Evolutionary conservation across 805 yeast species (phyloP), one percentile per base, ranked within the genome.

Genomic region (Limtongia smithiae): DNA sequence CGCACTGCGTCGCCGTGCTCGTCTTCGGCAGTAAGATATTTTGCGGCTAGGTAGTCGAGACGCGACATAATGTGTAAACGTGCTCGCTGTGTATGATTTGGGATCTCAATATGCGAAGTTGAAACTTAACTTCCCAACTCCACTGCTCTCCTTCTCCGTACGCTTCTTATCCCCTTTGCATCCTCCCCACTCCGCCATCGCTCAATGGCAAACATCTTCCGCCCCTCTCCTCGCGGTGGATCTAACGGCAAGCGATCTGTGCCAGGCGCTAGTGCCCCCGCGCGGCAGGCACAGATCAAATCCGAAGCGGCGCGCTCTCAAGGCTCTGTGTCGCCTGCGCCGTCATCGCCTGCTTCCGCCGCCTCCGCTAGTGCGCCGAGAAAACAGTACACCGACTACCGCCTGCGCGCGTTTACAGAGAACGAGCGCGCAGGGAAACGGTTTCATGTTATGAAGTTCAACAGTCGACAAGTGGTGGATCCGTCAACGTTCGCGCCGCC

Each of bases 361-460:
- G 30, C 12, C 21, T 6, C 33, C 21, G 37, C 31, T 11, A 34
- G 28, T 11, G 38, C 32, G 12, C 4, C 33, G 3, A 25, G 9
- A 9, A 32, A 14, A 15, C 35, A 39, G 18, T 38, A 48, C 31
- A 38, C 52, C 15, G 52, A 67, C 57, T 80, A 80, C 59, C 79
- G 82, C 1, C 74, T 91, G 60, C 79, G 81, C 54, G 84, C 93
- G 11, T 85, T 91, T 59, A 74, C 86, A 0, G 70, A 73, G 47
- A 82, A 82, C 38, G 96, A 87, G 45, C 66, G 87, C 28, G 38
- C 37, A 3, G 53, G 46, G 9, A 48, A 47, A 30, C 76, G 94
- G 51, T 83, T 81, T 55, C 96, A 91, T 65, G 76, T 91, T 21
- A 67, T 90, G 68, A 83, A 83, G 66, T 88, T 91, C 62, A 94